Base-by-base conservation (phyloP, 768 basidiomycete genomes). In the Tricholoma sp. region DNA sequence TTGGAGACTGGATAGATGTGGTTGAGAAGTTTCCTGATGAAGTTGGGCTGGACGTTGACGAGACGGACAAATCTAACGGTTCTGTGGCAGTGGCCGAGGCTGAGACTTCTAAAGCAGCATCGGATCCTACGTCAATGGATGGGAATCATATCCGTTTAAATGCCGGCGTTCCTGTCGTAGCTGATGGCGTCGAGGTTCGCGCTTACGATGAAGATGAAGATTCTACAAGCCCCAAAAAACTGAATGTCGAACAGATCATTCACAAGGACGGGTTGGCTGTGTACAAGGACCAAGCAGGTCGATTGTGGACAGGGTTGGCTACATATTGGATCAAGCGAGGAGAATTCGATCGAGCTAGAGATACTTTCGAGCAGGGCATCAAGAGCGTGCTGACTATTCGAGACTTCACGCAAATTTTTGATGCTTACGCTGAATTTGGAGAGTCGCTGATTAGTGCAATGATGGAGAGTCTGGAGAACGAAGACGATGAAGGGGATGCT, bases 271-370 rank as follows among this genome's bases (percentile, higher is more conserved):
- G 97, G 14, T 76, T 99, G 22, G 79, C 77, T 2, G 77, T 95
- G 16, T 98, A 98, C 72, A 94, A 93, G 68, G 97, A 99, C 69
- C 97, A 99, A 72, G 93, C 95, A 2, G 97, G 97, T 10, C 84
- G 92, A 51, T 72, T 99, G 27, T 99, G 35, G 35, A 37, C 35
- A 5, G 97, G 96, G 0, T 72, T 98, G 27, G 95, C 95, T 1
- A 98, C 95, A 0, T 98, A 96, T 68, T 99, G 96, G 96, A 95
- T 95, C 71, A 97, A 97, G 73, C 86, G 94, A 5, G 92, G 83
- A 54, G 97, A 98, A 68, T 98, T 99, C 66, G 94, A 94, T 60
- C 81, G 35, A 12, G 35, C 35, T 14, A 37, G 35, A 37, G 35
- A 37, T 51, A 92, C 89, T 0, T 98, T 98, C 68, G 97, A 98